These are phyloP conservation scores for Carex kokanica DNA, from an alignment of 176 grass and related monocot species.

Conservation along the genomic window DNA sequence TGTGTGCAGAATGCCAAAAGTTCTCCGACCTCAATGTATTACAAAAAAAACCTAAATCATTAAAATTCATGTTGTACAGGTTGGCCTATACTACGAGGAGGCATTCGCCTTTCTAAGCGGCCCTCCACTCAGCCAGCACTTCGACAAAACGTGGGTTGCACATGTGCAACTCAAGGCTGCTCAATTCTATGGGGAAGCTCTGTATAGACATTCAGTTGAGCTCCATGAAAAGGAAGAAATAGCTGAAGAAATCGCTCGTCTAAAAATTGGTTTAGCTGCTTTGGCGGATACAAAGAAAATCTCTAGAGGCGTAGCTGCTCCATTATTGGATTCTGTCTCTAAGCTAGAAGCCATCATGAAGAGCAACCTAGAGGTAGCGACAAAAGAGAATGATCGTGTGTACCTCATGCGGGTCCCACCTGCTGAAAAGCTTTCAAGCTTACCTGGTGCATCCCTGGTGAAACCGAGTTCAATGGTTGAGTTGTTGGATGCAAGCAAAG, in stretches of 20 bases:
- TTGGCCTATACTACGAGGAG: slow-evolving; percentile 94
- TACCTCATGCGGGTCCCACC: slow-evolving; percentile 95
- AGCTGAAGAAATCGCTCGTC: slow-evolving; percentile 82
- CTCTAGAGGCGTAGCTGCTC: slow-evolving; percentile 69
- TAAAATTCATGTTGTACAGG: slow-evolving; percentile 40
- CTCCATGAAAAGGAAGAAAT: slow-evolving; percentile 96
- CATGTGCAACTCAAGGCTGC: slow-evolving; percentile 95
- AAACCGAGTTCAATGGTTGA: slow-evolving; percentile 69
- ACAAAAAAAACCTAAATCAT: not conserved
- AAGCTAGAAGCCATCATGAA: slow-evolving; percentile 85
- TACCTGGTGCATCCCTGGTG: slow-evolving; percentile 79
- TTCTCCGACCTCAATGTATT: not conserved
- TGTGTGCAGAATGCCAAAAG: not conserved
- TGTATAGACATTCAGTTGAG: slow-evolving; percentile 80
- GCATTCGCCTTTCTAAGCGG: slow-evolving; percentile 65
- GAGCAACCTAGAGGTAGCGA: slow-evolving; percentile 77
- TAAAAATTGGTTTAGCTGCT: slow-evolving; percentile 81
- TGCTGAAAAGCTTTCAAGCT: slow-evolving; percentile 57
- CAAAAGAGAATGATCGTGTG: slow-evolving; percentile 92
- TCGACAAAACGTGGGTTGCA: slow-evolving; percentile 89
- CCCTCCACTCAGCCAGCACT: slow-evolving; percentile 77
- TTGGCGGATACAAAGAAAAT: slow-evolving; percentile 88
- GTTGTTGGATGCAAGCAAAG: slow-evolving; percentile 90
- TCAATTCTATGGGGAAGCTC: slow-evolving; percentile 94
- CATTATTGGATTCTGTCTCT: slow-evolving; percentile 69